Conservation (phyloP, 352 stramenopile species). For the Pythium angustatum region DNA sequence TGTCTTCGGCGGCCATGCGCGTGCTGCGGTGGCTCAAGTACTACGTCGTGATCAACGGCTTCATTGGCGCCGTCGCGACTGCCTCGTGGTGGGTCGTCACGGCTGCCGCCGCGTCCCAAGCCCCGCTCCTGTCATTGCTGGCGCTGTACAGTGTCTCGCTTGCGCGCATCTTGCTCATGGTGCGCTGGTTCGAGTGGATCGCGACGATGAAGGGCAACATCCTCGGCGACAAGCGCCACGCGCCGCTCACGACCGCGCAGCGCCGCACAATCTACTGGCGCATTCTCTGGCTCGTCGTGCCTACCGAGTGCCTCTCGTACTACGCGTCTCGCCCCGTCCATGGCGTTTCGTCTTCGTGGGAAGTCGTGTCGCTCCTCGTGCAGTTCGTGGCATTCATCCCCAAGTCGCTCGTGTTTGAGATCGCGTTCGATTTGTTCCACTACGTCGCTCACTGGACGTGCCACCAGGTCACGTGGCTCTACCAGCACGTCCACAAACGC, state of each 20-base stretch:
- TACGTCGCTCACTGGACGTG: conserved; percentile 75
- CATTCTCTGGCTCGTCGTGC: conserved; percentile 65
- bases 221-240: conserved; percentile 53
- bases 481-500: conserved; percentile 80
- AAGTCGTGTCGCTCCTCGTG: conserved; percentile 29
- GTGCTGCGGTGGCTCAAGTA: conserved; percentile 67
- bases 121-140: conserved; percentile 5
- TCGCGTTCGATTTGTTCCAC: conserved; percentile 88
- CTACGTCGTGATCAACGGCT: conserved; percentile 81
- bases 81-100: conserved; percentile 33
- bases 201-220: conserved; percentile 70
- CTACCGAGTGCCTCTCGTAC: conserved; percentile 71
- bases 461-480: conserved; percentile 67
- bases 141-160: conserved; percentile 48
- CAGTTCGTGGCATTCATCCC: conserved; percentile 71
- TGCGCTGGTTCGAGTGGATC: conserved; percentile 85
- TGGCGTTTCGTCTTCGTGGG: not conserved
- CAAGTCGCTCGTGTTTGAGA: conserved; percentile 83
- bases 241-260: conserved; percentile 47
- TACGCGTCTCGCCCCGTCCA: conserved; percentile 36
- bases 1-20: conserved; percentile 2
- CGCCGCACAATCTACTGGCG: conserved; percentile 52
- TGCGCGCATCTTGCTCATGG: conserved; percentile 57
- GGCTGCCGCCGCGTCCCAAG: not conserved
- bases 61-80: conserved; percentile 63